Percentiles rank a stretch among this genome's conserved stretches.
phyloP scores from a whole-genome alignment of 176 grass and related monocot species.

The Cocos nucifera region DNA sequence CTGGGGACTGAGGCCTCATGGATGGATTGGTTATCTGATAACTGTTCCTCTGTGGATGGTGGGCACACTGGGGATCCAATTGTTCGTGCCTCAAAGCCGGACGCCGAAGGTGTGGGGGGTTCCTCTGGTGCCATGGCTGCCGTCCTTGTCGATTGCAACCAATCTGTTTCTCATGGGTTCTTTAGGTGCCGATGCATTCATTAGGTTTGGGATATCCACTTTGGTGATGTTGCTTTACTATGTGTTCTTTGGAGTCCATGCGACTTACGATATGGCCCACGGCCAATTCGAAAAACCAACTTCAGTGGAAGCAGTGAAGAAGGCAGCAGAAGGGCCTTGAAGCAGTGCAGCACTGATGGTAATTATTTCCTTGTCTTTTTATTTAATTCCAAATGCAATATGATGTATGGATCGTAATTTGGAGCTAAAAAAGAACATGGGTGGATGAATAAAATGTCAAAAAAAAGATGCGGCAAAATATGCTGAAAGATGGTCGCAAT shows the following conservation, averaged over 20 bases:
- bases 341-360: no score
- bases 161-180: constrained; percentile 98
- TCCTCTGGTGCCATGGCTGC: constrained; percentile 84
- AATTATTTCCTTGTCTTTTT: no score
- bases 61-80: constrained; percentile 59
- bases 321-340: not conserved
- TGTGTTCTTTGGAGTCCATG: constrained; percentile 71
- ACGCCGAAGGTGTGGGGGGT: constrained; percentile 80
- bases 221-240: constrained; percentile 82
- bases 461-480: no score
- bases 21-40: constrained; percentile 49
- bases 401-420: no score
- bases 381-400: no score
- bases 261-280: constrained; percentile 83
- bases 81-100: constrained; percentile 43
- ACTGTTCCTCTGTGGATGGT: constrained; percentile 57
- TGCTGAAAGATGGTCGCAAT: no score
- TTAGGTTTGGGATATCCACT: constrained; percentile 61
- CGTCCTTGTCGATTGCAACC: constrained; percentile 85
- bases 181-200: constrained; percentile 54
- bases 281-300: constrained; percentile 9
- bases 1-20: constrained; percentile 43
- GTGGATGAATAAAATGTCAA: no score
- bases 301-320: constrained; percentile 6
- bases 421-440: no score